phyloP scores from a whole-genome alignment of 2,329 filamentous ascomycete genomes.

The Mariannaea sp. region DNA sequence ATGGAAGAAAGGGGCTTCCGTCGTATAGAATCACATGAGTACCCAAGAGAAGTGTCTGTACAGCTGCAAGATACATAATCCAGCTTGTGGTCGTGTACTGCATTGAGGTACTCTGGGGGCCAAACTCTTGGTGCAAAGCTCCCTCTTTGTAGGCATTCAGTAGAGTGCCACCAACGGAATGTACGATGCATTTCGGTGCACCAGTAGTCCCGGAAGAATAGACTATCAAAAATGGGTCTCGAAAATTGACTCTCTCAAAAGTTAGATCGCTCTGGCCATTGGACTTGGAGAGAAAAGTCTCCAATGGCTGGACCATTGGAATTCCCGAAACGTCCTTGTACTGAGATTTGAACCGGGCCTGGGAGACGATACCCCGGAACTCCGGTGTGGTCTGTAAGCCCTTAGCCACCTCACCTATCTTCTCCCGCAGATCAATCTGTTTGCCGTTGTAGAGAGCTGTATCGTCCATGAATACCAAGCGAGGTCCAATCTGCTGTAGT shows the following conservation, averaged over 20 bases:
- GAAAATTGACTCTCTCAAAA: background rate
- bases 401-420: background rate
- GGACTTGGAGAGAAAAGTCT: background rate
- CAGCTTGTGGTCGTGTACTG: slow-evolving; percentile 7
- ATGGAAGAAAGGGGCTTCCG: background rate
- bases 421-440: background rate
- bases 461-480: slow-evolving; percentile 1
- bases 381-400: too few species aligned
- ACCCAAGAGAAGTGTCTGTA: background rate
- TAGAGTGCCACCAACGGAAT: background rate
- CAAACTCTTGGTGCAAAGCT: background rate
- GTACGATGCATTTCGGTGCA: slow-evolving; percentile 1
- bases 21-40: slow-evolving; percentile 1
- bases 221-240: background rate
- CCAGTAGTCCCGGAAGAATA: slow-evolving; percentile 6
- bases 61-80: background rate
- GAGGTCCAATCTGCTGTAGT: background rate
- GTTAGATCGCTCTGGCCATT: background rate
- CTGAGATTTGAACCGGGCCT: too few species aligned
- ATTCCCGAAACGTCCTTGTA: background rate
- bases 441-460: slow-evolving; percentile 1
- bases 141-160: slow-evolving; percentile 1
- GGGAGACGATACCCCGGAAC: background rate
- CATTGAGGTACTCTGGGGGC: background rate
- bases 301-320: background rate